Base-by-base conservation (phyloP, 768 basidiomycete genomes). In the Termitomyces sp. region DNA sequence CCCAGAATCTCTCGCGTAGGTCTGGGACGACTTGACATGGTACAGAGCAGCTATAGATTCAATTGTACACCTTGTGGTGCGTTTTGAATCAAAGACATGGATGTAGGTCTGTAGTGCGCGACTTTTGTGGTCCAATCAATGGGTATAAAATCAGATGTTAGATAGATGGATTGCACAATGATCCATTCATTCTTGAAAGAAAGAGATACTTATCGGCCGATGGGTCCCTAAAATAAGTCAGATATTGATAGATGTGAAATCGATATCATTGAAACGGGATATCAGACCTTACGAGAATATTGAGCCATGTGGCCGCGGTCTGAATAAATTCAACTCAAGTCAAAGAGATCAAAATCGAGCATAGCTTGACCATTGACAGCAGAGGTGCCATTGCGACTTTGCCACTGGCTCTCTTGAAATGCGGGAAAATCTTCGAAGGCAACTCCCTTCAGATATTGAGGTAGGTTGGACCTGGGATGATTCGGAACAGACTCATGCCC, bases 241-340 rank as follows among this genome's bases (percentile, higher is more conserved):
- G 37, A 47, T 51, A 55, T 55, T 54, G 54, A 52, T 55, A 50
- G 45, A 49, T 19, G 10, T 25, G n/a, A 42, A 28, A 53, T 56
- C 40, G 46, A 56, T 56, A 37, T 53, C 39, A 56, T 59, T 54
- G 54, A 59, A 59, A 56, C 55, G 44, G 59, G 51, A 51, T 56
- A 6, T 19, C 3, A 12, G 55, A 9, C 5, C 9, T 32, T 9
- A 32, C 9, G 30, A 9, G 8, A 2, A 2, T 32, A 32, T 32
- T 32, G 8, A 41, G 30, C 10, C n/a, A 46, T 28, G 45, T 34
- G 14, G 9, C 9, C 34, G 42, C 10, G 14, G 34, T 25, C 21
- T 21, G 14, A 12, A 2, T 43, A 23, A n/a, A 35, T 35, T 27
- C 7, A 16, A 10, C 32, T 55, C 23, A 23, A 35, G 34, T 34